Evolutionary conservation across 768 basidiomycete genomes (phyloP).

Genomic region (Suillus brevipes): DNA sequence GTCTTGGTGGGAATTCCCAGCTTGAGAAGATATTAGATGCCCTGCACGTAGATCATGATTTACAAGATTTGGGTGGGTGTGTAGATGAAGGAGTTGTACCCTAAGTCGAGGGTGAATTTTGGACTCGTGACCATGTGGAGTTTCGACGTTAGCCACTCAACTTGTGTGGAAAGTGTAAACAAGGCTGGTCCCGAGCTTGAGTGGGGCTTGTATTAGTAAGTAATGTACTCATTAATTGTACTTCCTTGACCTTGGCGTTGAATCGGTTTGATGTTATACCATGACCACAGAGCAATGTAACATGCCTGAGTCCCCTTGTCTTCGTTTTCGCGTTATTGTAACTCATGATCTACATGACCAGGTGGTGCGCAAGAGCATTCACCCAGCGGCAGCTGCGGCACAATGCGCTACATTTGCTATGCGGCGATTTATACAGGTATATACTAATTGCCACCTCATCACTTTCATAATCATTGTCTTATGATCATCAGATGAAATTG

Average conservation of each 20-base stretch:
- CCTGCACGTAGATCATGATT: conserved; percentile 42
- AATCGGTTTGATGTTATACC: not conserved
- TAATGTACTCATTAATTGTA: not conserved
- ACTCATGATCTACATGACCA: not conserved
- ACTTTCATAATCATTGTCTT: no score
- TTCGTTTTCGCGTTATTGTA: not conserved
- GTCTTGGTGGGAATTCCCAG: conserved; percentile 74
- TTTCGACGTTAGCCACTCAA: not conserved
- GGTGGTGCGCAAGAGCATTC: not conserved
- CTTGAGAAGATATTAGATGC: conserved; percentile 59
- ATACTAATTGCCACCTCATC: not conserved
- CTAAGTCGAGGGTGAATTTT: not conserved
- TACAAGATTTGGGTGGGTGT: conserved; percentile 6
- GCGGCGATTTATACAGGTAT: not conserved
- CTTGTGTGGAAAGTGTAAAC: not conserved
- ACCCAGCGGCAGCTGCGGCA: not conserved
- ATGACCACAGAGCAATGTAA: no score
- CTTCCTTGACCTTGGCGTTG: not conserved
- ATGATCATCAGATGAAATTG: not conserved
- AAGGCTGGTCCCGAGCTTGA: no score
- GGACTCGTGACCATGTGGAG: not conserved
- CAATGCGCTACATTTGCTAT: not conserved
- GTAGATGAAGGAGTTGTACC: conserved; percentile 2
- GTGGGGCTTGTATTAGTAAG: not conserved
- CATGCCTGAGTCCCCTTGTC: not conserved